Percentiles rank a stretch among this genome's conserved stretches.
Conservation (phyloP, 805 yeast genomes). For the Metschnikowia bowlesiae region DNA sequence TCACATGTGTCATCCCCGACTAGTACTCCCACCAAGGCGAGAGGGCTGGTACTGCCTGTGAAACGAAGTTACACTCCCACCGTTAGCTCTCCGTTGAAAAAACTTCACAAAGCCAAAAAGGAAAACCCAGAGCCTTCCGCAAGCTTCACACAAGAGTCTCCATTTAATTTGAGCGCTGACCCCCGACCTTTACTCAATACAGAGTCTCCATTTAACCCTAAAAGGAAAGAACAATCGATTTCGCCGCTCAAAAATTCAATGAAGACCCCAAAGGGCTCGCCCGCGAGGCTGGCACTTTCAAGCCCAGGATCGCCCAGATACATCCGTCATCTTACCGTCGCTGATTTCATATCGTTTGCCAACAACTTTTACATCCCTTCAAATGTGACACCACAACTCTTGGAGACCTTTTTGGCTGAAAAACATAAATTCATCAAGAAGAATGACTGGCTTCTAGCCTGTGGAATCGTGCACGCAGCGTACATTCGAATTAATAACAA, state of each 20-base stretch:
- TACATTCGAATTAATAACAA: conserved; percentile 51
- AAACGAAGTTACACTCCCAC: conserved; percentile 28
- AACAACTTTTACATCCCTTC: conserved; percentile 62
- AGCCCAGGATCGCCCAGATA: conserved; percentile 10
- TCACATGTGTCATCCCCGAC: conserved; percentile 23
- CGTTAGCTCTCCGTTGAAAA: conserved; percentile 35
- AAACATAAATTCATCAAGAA: conserved; percentile 47
- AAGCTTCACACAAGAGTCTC: conserved; percentile 8
- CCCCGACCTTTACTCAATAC: conserved; percentile 3
- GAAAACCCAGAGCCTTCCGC: not conserved
- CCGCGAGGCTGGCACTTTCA: conserved; percentile 4
- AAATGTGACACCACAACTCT: conserved; percentile 44
- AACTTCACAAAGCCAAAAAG: conserved; percentile 25
- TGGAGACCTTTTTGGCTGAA: conserved; percentile 48
- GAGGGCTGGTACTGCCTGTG: conserved; percentile 13
- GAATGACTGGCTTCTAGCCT: conserved; percentile 65
- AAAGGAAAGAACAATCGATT: not conserved
- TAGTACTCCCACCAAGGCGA: conserved; percentile 14
- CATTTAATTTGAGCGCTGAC: conserved; percentile 5
- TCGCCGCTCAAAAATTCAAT: conserved; percentile 20
- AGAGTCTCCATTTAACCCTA: conserved; percentile 14
- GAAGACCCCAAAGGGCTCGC: conserved; percentile 6
- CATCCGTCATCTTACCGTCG: conserved; percentile 23
- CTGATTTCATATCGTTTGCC: conserved; percentile 45
- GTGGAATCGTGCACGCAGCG: conserved; percentile 61